These are phyloP conservation scores for Aspergillus cejpii DNA, from an alignment of 2,329 filamentous ascomycete genomes.

Conservation along the genomic window DNA sequence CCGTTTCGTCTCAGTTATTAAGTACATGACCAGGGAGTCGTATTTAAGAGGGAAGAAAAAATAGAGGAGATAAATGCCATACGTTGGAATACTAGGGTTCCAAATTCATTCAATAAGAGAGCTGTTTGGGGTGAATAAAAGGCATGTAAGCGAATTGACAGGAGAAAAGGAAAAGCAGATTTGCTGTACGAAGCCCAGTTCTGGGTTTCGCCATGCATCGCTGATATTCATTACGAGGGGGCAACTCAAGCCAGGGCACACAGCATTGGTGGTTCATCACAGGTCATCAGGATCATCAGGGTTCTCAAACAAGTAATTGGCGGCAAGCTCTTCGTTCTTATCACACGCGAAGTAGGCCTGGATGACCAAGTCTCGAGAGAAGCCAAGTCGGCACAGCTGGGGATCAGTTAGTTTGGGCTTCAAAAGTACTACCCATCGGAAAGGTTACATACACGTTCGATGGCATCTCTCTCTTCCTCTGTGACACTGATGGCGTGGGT, in stretches of 20 bases:
- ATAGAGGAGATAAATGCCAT: conserved; percentile 16
- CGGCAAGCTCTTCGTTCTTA: conserved; percentile 97
- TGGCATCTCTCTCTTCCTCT: conserved; percentile 92
- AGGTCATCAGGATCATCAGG: conserved; percentile 65
- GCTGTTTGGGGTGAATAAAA: not conserved
- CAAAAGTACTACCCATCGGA: not conserved
- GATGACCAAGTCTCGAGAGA: conserved; percentile 86
- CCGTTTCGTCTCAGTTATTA: conserved; percentile 29
- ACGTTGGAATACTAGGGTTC: conserved; percentile 10
- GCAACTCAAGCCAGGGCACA: conserved; percentile 3
- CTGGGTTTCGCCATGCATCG: conserved; percentile 8
- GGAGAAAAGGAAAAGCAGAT: not conserved
- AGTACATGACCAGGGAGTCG: conserved; percentile 24
- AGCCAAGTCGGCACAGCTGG: conserved; percentile 85
- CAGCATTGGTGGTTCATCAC: conserved; percentile 16
- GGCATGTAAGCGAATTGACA: not conserved
- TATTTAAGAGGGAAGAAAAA: conserved; percentile 13
- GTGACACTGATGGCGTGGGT: conserved; percentile 87
- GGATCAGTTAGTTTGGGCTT: conserved; percentile 14
- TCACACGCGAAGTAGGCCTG: conserved; percentile 99
- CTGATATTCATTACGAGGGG: conserved; percentile 14
- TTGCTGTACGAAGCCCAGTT: not conserved
- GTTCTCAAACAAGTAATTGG: conserved; percentile 97
- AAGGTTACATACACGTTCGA: conserved; percentile 67
- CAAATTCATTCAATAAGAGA: conserved; percentile 5